Base-by-base conservation (phyloP, 2,329 filamentous ascomycete species). In the Hypoxylon sp. region DNA sequence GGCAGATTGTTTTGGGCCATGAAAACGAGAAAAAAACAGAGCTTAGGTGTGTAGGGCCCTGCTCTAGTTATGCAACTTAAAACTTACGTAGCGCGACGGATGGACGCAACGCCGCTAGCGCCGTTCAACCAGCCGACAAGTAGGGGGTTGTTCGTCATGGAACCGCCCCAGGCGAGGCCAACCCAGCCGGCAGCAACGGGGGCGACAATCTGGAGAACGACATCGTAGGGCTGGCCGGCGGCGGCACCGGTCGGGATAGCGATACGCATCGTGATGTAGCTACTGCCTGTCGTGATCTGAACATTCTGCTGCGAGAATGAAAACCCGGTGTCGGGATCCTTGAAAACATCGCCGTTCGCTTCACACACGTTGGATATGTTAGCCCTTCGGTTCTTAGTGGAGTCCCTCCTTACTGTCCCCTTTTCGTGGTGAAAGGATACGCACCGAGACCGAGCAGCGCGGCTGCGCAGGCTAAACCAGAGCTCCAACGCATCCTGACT, bases 81-180 rank as follows among this genome's bases (percentile, higher is more conserved):
- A 37, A 78, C 80, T 60, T 72, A 83, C 81, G 76, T 80, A 5
- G 81, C 80, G 68, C 79, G 80, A 26, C 81, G 76, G 0, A 80
- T 78, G 0, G 80, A 80, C 11, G 79, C 72, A 1, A 81, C 76
- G 10, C 77, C 78, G 15, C 71, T 76, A 13, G 71, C 76, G 22
- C 77, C 80, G 67, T 80, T 81, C 37, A 74, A 69, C 81, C 81
- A 84, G 4, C 75, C 78, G 26, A 84, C 70, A 4, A 79, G 77
- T 1, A 84, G 72, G 1, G 82, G 81, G 61, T 80, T 79, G 70
- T 81, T 80, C 1, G 79, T 77, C 82, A 84, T 84, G 32, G 77
- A 76, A 3, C 80, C 81, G n/a, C 80, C 81, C 81, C 81, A 84
- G 13, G 81, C 78, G 20, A 83, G 73, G 1, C 80, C 82, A 7